Evolutionary conservation across 768 basidiomycete genomes (phyloP).

Genomic region (Scleroderma citrinum): DNA sequence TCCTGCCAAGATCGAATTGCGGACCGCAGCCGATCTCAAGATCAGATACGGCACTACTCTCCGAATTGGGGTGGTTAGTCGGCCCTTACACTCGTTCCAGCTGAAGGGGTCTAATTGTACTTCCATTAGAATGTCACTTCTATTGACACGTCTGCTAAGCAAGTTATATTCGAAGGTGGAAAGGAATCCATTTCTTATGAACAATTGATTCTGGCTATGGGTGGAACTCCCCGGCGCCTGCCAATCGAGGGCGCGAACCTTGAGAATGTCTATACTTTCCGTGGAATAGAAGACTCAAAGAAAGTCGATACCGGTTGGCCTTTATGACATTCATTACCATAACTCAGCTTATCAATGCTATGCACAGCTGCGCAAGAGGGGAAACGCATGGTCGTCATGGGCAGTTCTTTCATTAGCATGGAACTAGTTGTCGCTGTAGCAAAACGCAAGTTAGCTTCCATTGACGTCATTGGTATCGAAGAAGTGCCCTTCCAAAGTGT

Average conservation of each 20-base stretch:
- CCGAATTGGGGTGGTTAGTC: constrained; percentile 50
- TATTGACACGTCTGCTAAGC: constrained; percentile 57
- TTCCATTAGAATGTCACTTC: constrained; percentile 55
- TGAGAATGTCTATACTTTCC: constrained; percentile 71
- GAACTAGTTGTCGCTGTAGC: constrained; percentile 75
- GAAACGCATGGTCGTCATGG: constrained; percentile 75
- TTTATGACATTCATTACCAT: not conserved
- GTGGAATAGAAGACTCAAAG: constrained; percentile 65
- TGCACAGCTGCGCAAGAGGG: constrained; percentile 58
- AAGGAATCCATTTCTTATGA: constrained; percentile 65
- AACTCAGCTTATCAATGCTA: not conserved
- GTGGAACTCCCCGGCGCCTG: constrained; percentile 65
- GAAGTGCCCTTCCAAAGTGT: constrained; percentile 75
- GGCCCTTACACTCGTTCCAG: constrained; percentile 2
- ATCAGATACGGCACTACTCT: constrained; percentile 67
- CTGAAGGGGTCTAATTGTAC: not conserved
- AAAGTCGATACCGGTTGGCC: constrained; percentile 60
- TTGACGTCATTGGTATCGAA: constrained; percentile 82
- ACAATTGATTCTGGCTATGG: constrained; percentile 73
- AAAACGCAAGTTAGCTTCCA: constrained; percentile 70
- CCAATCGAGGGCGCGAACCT: constrained; percentile 72
- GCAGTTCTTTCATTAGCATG: constrained; percentile 90
- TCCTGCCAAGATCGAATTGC: constrained; percentile 69
- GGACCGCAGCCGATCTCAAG: constrained; percentile 65
- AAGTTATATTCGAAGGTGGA: constrained; percentile 53